A percentile compares a stretch with the other conserved stretches of the same genome.
Evolutionary conservation across 1,284 basidiomycete genomes (phyloP).

Genomic region (Tylopilus sp.): DNA sequence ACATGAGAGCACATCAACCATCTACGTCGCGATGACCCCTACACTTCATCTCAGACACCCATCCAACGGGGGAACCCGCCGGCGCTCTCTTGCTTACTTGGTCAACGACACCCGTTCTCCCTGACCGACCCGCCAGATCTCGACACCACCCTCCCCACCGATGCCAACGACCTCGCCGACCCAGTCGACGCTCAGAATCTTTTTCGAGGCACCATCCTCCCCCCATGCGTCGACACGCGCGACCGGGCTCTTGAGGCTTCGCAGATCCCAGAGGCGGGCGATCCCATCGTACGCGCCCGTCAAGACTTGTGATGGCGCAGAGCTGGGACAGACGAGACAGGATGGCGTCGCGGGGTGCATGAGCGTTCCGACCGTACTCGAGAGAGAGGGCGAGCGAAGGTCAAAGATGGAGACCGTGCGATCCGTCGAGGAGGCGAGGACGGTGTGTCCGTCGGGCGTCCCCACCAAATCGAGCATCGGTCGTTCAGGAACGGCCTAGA

Average conservation of each 20-base stretch:
- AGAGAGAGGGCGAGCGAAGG: slow-evolving; percentile 44
- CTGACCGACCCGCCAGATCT: slow-evolving; percentile 65
- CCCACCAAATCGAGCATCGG: slow-evolving; percentile 63
- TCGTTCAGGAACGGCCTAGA: slow-evolving; percentile 62
- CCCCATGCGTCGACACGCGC: slow-evolving; percentile 64
- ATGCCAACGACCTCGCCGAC: slow-evolving; percentile 65
- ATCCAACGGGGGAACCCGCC: too few species aligned
- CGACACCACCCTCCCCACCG: slow-evolving; percentile 81
- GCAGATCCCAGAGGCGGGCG: slow-evolving; percentile 83
- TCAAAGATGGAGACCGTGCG: slow-evolving; percentile 67
- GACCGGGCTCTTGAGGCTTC: slow-evolving; percentile 62
- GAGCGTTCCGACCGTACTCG: slow-evolving; percentile 51
- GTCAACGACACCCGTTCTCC: slow-evolving; percentile 13
- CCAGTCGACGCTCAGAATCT: slow-evolving; percentile 79
- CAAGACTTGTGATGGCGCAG: slow-evolving; percentile 50
- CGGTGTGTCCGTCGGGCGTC: slow-evolving; percentile 39
- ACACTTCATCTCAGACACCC: too few species aligned
- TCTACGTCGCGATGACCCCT: too few species aligned
- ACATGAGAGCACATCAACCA: too few species aligned
- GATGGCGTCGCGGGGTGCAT: slow-evolving; percentile 74
- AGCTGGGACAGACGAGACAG: slow-evolving; percentile 52
- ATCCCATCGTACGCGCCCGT: slow-evolving; percentile 83
- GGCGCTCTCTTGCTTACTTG: neutral
- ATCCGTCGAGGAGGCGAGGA: slow-evolving; percentile 64
- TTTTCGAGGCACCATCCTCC: slow-evolving; percentile 38